Evolutionary conservation across 768 basidiomycete genomes (phyloP).

Genomic region (Suillus placidus): DNA sequence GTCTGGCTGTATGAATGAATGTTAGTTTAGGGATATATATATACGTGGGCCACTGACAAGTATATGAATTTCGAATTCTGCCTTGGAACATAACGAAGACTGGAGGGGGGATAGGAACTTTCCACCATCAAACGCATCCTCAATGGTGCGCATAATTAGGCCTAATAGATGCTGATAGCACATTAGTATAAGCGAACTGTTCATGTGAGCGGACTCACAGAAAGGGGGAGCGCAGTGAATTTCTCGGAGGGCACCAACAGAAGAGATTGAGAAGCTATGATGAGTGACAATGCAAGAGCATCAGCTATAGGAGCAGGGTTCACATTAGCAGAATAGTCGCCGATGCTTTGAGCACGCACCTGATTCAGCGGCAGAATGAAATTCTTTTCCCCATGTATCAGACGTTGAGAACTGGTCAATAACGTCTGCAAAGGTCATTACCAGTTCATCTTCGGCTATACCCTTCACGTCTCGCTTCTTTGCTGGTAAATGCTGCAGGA

Average conservation of each 20-base stretch:
- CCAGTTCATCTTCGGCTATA: slow-evolving; percentile 62
- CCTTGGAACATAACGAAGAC: slow-evolving; percentile 32
- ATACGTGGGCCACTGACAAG: slow-evolving; percentile 13
- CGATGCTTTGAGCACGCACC: slow-evolving; percentile 29
- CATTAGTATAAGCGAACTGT: slow-evolving; percentile 15
- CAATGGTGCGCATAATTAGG: slow-evolving; percentile 49
- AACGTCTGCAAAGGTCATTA: slow-evolving; percentile 74
- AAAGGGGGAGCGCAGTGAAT: slow-evolving; percentile 62
- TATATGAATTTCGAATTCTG: slow-evolving; percentile 24
- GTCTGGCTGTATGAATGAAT: slow-evolving; percentile 25
- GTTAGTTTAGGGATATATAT: slow-evolving; percentile 8
- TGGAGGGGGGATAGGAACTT: slow-evolving; percentile 52
- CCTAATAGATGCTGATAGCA: slow-evolving; percentile 28
- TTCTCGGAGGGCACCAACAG: slow-evolving; percentile 56
- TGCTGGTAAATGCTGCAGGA: slow-evolving; percentile 36
- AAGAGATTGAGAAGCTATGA: slow-evolving; percentile 63
- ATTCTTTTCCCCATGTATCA: slow-evolving; percentile 68
- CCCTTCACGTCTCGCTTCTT: slow-evolving; percentile 37
- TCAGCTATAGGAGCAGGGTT: slow-evolving; percentile 35
- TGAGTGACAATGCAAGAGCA: slow-evolving; percentile 46
- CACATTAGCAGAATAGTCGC: slow-evolving; percentile 1
- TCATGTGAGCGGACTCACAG: slow-evolving; percentile 39
- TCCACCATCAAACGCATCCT: slow-evolving; percentile 58
- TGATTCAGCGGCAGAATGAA: slow-evolving; percentile 52
- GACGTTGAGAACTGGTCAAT: slow-evolving; percentile 58